Evolutionary conservation across 805 yeast species (phyloP), one percentile per base, ranked within the genome.

Genomic region (Cyberlindnera nakhonratchasimensis): DNA sequence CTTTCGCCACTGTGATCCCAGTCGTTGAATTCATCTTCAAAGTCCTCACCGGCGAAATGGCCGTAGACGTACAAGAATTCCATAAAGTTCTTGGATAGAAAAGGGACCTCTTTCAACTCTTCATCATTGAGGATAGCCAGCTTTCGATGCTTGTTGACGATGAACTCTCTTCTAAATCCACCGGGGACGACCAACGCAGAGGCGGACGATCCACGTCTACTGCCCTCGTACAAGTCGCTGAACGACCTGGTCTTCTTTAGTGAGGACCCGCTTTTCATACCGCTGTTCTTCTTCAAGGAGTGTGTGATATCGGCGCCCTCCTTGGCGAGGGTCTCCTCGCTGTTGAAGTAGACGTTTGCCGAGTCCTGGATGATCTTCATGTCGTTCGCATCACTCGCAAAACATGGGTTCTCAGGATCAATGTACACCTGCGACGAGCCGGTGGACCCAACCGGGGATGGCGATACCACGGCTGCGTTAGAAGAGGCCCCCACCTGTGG

Each of bases 1-100:
- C 50, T 45, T 10, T 47, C 55, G 17, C 54, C 68, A 30, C 53
- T 67, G 34, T 71, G 77, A 35, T 70, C 79, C 20, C 57, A 58
- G 65, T 69, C 53, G 45, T 58, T 53, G 40, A 68, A 75, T 55
- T 80, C 89, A 53, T 85, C 91, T 53, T 83, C 91, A 40, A 85
- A 71, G 29, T 80, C 77, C 62, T 85, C 93, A 58, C 95, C 95
- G 2, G 93, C 93, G 63, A 86, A 86, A 66, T 86, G 91, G 6
- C 95, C 95, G 61, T 86, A 86, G 7, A 86, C 71, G 48, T 85
- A 80, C 34, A 86, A 66, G 55, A 86, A 86, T 59, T 86, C 93
- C 52, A 85, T 69, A 50, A 86, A 86, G 60, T 85, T 86, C 45
- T 78, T 73, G 1, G 95, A 80, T 29, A 84, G 60, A 43, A 80